Base-by-base conservation (phyloP, 139 green algal species). In the Chlorella ohadii region DNA sequence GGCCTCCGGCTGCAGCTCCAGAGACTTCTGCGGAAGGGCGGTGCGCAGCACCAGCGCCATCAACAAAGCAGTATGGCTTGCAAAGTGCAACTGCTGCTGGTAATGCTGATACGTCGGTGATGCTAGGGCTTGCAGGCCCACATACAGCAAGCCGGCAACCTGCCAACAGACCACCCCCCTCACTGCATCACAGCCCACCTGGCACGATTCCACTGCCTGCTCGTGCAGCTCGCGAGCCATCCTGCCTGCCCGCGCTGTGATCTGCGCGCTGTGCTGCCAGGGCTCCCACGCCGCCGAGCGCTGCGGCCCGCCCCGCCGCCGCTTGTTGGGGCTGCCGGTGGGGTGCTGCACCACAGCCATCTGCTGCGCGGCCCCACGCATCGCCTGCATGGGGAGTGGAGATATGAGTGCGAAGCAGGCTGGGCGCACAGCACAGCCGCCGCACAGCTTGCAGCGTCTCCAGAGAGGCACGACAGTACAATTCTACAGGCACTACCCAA, bases 221-320 rank as follows among this genome's bases (percentile, higher is more conserved):
- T 38, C 34, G 25, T 81, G 75, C 3, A 81, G 75, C 57, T 81
- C 75, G 12, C 55, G 70, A 0, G 36, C 75, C 34, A 81, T 17
- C 23, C 75, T 66, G 38, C 75, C 75, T 22, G 34, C 75, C 3
- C 57, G 38, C 2, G 27, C 56, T 36, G 11, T 33, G 57, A 81
- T 19, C 27, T 70, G 75, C 23, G 75, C 75, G 57, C 72, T 38
- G 44, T 81, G 75, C 56, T 81, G 75, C 75, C 75, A 81, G 4
- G 75, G 73, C 31, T 80, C 51, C 47, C 73, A 66, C 0, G n/a
- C 51, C 6, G 38, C 23, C 38, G 38, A 9, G 33, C 51, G 47
- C 20, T 25, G 31, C 6, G 57, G 57, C 25, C 41, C 63, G 57
- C 56, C 38, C 17, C 36, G 59, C 23, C 57, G 33, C 28, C 38